phyloP scores from a whole-genome alignment of 805 yeast species.

The Monosporozyma yasuniensis region DNA sequence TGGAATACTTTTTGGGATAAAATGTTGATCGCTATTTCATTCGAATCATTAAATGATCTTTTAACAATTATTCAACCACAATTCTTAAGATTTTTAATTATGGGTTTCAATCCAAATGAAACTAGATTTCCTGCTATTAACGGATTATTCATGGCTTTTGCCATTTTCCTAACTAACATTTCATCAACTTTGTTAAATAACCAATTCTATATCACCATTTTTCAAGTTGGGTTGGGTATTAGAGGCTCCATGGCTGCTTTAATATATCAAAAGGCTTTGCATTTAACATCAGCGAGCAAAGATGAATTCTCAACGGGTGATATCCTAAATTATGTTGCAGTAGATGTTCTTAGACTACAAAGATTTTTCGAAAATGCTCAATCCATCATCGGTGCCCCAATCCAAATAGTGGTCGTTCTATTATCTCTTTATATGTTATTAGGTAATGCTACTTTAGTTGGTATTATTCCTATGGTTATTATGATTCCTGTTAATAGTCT shows the following conservation, averaged over 20 bases:
- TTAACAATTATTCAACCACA: constrained; percentile 46
- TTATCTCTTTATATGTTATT: constrained; percentile 45
- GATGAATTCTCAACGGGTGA: constrained; percentile 62
- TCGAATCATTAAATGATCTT: constrained; percentile 34
- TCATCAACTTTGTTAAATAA: constrained; percentile 55
- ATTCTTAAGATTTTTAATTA: constrained; percentile 42
- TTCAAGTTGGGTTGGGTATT: constrained; percentile 54
- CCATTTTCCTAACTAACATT: constrained; percentile 55
- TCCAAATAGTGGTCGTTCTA: constrained; percentile 45
- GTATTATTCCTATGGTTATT: constrained; percentile 42
- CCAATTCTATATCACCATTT: constrained; percentile 52
- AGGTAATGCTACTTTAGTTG: constrained; percentile 53
- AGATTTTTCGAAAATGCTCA: constrained; percentile 48
- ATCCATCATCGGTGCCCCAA: constrained; percentile 49
- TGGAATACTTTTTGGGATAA: constrained; percentile 33
- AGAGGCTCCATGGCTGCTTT: constrained; percentile 60
- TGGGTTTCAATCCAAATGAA: constrained; percentile 33
- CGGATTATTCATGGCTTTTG: constrained; percentile 55
- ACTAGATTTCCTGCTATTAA: constrained; percentile 39
- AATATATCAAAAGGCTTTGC: constrained; percentile 61
- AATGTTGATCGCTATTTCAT: constrained; percentile 28
- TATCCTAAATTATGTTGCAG: constrained; percentile 68
- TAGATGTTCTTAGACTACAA: constrained; percentile 61
- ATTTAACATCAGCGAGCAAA: constrained; percentile 57
- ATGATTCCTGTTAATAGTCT: constrained; percentile 51